phyloP scores from a whole-genome alignment of 768 basidiomycete genomes.

The Tephrocybe rancida region DNA sequence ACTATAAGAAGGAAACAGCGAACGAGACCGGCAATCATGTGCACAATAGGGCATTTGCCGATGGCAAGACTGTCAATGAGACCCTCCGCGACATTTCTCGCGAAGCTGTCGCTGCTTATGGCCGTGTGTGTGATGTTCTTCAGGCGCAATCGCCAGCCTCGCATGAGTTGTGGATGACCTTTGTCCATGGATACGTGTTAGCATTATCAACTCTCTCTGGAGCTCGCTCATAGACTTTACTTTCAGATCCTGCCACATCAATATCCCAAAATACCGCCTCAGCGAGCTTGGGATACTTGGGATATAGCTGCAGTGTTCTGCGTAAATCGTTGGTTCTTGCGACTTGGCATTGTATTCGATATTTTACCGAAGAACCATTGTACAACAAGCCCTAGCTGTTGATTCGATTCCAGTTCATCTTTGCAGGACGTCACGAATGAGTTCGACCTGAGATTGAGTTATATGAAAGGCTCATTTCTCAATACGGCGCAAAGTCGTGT shows the following conservation, averaged over 20 bases:
- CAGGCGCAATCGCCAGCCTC: background rate
- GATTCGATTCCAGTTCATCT: too few species aligned
- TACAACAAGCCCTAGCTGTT: too few species aligned
- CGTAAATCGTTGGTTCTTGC: too few species aligned
- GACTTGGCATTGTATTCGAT: too few species aligned
- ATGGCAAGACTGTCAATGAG: background rate
- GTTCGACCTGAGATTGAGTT: too few species aligned
- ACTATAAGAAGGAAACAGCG: slow-evolving; percentile 1
- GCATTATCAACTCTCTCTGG: background rate
- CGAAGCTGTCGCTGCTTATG: background rate
- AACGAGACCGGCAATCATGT: slow-evolving; percentile 2
- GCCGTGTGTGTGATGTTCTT: background rate
- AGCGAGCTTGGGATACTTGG: too few species aligned
- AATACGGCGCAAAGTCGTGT: too few species aligned
- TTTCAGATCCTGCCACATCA: background rate
- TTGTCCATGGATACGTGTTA: background rate
- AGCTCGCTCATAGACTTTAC: background rate
- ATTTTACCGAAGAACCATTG: too few species aligned
- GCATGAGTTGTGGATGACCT: background rate
- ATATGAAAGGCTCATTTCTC: too few species aligned
- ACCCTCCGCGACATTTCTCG: background rate
- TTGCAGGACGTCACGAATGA: too few species aligned
- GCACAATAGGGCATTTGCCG: background rate
- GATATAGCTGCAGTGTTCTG: too few species aligned
- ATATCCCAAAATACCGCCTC: background rate